phyloP scores from a whole-genome alignment of 352 stramenopile species.

The Peronospora farinosa region DNA sequence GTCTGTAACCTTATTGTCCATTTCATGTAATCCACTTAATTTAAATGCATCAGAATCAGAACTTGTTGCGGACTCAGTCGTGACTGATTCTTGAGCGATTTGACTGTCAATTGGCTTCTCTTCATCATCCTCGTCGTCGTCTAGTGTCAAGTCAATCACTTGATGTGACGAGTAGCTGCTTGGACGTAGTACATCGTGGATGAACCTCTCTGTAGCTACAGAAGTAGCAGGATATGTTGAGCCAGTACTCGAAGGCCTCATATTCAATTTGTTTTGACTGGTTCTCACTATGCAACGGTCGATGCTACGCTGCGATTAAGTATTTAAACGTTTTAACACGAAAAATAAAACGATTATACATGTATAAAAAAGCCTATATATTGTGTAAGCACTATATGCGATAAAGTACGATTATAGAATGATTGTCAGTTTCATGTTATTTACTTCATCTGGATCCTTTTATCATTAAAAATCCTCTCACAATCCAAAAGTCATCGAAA shows the following conservation, averaged over 20 bases:
- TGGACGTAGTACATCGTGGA: not conserved
- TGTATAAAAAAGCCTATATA: too few species aligned
- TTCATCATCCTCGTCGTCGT: conserved; percentile 42
- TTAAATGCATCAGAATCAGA: conserved; percentile 10
- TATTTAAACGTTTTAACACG: not conserved
- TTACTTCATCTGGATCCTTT: conserved; percentile 16
- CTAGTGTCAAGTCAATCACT: conserved; percentile 52
- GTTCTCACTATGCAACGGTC: conserved; percentile 13
- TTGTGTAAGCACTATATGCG: too few species aligned
- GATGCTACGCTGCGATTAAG: conserved; percentile 11
- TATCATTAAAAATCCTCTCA: conserved; percentile 7
- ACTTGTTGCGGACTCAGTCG: not conserved
- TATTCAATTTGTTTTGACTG: conserved; percentile 6
- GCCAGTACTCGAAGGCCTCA: conserved; percentile 4
- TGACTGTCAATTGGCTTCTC: not conserved
- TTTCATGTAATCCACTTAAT: conserved; percentile 1
- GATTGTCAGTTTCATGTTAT: conserved; percentile 13
- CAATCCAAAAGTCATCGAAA: conserved; percentile 8
- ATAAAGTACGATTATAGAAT: conserved; percentile 18
- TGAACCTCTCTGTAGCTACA: not conserved
- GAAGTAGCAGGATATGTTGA: not conserved
- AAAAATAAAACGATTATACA: not conserved
- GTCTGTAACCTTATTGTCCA: not conserved
- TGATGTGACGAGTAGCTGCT: conserved; percentile 2
- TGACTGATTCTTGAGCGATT: too few species aligned